Evolutionary conservation across 305 asterid genomes (phyloP).

Genomic region (Striga hermonthica): DNA sequence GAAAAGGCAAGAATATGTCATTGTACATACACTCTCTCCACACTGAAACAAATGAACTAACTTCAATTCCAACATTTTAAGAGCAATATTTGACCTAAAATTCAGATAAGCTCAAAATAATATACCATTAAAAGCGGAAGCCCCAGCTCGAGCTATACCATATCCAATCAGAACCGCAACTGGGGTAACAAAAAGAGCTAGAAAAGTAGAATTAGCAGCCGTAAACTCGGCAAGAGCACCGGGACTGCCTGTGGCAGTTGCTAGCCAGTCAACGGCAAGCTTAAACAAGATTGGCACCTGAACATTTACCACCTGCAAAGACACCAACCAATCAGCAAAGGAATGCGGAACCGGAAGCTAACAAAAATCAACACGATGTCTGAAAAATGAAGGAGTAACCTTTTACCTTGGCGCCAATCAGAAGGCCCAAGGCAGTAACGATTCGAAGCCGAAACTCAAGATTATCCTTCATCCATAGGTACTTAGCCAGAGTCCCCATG

Average conservation of each 20-base stretch:
- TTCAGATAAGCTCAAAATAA: conserved; percentile 7
- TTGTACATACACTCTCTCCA: conserved; percentile 20
- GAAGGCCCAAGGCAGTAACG: conserved; percentile 71
- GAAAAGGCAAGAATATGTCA: not conserved
- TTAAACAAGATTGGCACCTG: conserved; percentile 98
- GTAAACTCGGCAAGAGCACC: conserved; percentile 71
- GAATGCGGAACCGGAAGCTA: conserved; percentile 11
- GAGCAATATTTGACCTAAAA: conserved; percentile 17
- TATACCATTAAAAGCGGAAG: conserved; percentile 92
- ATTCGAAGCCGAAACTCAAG: conserved; percentile 73
- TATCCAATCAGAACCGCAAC: conserved; percentile 89
- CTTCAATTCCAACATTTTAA: not conserved
- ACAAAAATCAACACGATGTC: conserved; percentile 10
- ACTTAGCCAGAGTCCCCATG: conserved; percentile 63
- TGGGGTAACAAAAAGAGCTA: conserved; percentile 83
- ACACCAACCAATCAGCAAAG: conserved; percentile 19
- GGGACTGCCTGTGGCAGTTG: conserved; percentile 70
- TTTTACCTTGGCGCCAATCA: conserved; percentile 84
- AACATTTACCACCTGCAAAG: conserved; percentile 81
- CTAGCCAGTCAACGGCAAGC: conserved; percentile 89
- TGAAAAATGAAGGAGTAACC: not conserved
- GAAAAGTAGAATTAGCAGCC: conserved; percentile 68
- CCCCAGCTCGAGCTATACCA: conserved; percentile 89
- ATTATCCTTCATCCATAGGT: conserved; percentile 93
- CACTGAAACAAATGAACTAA: not conserved